Evolutionary conservation across 2,329 filamentous ascomycete genomes (phyloP).

Genomic region (Epichloe gansuensis): DNA sequence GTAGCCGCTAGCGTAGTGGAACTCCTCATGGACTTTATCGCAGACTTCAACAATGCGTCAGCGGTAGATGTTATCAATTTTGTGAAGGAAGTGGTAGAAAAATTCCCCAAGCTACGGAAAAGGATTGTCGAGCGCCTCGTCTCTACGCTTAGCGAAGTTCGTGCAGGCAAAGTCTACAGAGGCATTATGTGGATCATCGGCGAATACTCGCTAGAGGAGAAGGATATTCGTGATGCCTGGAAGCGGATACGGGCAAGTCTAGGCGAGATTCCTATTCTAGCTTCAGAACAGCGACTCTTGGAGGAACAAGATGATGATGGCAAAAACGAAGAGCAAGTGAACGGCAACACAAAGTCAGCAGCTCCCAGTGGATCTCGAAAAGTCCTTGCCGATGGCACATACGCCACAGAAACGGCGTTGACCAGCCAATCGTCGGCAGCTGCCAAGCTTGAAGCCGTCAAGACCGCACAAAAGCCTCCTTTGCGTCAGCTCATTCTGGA

Average conservation of each 20-base stretch:
- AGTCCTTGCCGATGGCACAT: slow-evolving; percentile 90
- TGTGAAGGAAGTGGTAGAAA: slow-evolving; percentile 97
- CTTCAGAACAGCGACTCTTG: slow-evolving; percentile 82
- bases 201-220: slow-evolving; percentile 89
- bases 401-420: slow-evolving; percentile 90
- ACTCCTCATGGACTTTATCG: slow-evolving; percentile 96
- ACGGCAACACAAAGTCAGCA: slow-evolving; percentile 64
- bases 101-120: slow-evolving; percentile 79
- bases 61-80: slow-evolving; percentile 97
- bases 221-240: slow-evolving; percentile 92
- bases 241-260: slow-evolving; percentile 87
- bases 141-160: slow-evolving; percentile 80
- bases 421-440: slow-evolving; percentile 85
- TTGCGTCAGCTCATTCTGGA: slow-evolving; percentile 90
- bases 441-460: slow-evolving; percentile 88
- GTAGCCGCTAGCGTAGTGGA: slow-evolving; percentile 94
- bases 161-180: slow-evolving; percentile 92
- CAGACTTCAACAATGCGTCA: slow-evolving; percentile 93
- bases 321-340: slow-evolving; percentile 53
- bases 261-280: slow-evolving; percentile 92
- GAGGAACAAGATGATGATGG: slow-evolving; percentile 69
- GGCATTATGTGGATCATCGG: slow-evolving; percentile 96
- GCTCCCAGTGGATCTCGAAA: slow-evolving; percentile 77
- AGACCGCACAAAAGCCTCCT: slow-evolving; percentile 91
- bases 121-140: slow-evolving; percentile 84